Percentiles rank a stretch among this genome's conserved stretches.
Evolutionary conservation across 208 protist genomes (phyloP).

Genomic region (Leishmania guyanensis): DNA sequence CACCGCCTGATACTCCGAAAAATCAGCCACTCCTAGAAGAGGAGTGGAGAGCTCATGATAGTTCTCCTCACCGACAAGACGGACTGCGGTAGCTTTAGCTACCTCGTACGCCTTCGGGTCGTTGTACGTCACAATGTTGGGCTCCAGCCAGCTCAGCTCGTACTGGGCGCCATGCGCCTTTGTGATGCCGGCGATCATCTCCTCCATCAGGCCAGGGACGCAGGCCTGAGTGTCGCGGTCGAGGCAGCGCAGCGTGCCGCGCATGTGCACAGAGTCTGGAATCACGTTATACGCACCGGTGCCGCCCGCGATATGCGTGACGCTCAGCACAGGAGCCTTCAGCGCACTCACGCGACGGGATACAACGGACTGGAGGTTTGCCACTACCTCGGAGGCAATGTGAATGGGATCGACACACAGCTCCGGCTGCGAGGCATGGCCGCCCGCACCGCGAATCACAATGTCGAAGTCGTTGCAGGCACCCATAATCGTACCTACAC

Average conservation of each 20-base stretch:
- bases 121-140: slow-evolving; percentile 84
- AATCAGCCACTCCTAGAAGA: slow-evolving; percentile 68
- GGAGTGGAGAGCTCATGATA: slow-evolving; percentile 53
- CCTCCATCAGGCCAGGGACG: slow-evolving; percentile 71
- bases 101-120: slow-evolving; percentile 66
- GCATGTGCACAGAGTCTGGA: slow-evolving; percentile 62
- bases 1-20: slow-evolving; percentile 73
- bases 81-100: slow-evolving; percentile 43
- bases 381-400: slow-evolving; percentile 56
- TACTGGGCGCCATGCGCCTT: slow-evolving; percentile 63
- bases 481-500: slow-evolving; percentile 39
- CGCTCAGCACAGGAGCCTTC: slow-evolving; percentile 61
- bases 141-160: slow-evolving; percentile 75
- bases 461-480: slow-evolving; percentile 78
- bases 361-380: slow-evolving; percentile 62
- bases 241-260: slow-evolving; percentile 71
- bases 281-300: slow-evolving; percentile 76
- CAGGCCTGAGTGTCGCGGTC: slow-evolving; percentile 62
- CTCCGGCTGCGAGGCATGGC: slow-evolving; percentile 73
- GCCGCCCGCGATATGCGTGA: slow-evolving; percentile 57
- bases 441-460: slow-evolving; percentile 62
- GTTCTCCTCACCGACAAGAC: slow-evolving; percentile 48
- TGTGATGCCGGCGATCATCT: slow-evolving; percentile 65
- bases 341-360: slow-evolving; percentile 69
- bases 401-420: slow-evolving; percentile 70